phyloP scores from a whole-genome alignment of 1,284 basidiomycete species.

The Ganoderma lucidum region DNA sequence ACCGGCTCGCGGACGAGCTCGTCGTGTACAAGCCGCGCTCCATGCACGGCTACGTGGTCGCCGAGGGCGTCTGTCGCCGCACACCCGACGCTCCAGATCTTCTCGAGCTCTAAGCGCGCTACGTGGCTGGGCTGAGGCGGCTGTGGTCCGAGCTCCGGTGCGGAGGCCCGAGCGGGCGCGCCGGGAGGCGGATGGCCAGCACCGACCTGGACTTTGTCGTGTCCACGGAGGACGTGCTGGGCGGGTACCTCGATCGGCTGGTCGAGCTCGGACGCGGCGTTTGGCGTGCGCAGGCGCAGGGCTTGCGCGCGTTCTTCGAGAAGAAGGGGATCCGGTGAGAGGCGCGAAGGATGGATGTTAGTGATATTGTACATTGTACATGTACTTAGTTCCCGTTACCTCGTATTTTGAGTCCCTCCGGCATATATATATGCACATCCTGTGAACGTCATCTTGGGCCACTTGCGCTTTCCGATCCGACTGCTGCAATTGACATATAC shows the following conservation, averaged over 20 bases:
- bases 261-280: constrained; percentile 21
- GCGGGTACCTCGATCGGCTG: constrained; percentile 19
- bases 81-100: background rate
- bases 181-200: constrained; percentile 17
- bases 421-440: too few relatives aligned
- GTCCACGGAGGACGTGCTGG: constrained; percentile 18
- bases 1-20: constrained; percentile 35
- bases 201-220: constrained; percentile 28
- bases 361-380: too few relatives aligned
- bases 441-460: background rate
- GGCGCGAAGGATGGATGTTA: background rate
- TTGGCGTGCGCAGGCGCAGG: constrained; percentile 25
- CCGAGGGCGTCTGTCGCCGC: constrained; percentile 31
- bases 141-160: constrained; percentile 29
- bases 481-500: background rate
- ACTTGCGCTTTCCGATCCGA: background rate
- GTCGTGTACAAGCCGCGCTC: constrained; percentile 21
- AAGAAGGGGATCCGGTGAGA: constrained; percentile 18
- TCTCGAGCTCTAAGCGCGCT: background rate
- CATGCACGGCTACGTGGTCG: constrained; percentile 44
- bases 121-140: constrained; percentile 16
- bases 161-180: constrained; percentile 21
- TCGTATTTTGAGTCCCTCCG: background rate
- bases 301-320: constrained; percentile 19
- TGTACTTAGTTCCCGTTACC: too few relatives aligned